Conservation (phyloP, 2,329 filamentous ascomycete species). For the Trichoderma atroviride region DNA sequence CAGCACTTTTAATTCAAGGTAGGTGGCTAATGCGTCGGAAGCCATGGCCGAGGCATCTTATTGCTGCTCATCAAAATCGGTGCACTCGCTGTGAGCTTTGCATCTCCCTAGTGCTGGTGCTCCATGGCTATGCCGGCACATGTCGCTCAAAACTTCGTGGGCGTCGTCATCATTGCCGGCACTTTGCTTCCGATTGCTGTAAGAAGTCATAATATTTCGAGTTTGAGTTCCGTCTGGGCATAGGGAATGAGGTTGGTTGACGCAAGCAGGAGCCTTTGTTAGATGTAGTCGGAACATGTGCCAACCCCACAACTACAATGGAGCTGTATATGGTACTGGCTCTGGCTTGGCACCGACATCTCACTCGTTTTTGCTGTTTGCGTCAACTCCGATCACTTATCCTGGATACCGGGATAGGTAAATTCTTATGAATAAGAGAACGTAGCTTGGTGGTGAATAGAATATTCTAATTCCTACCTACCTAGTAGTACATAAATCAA, state of each 20-base stretch:
- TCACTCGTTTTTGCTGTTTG: background rate
- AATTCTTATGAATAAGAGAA: background rate
- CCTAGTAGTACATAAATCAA: too few species aligned
- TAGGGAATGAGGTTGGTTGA: background rate
- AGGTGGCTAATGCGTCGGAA: background rate
- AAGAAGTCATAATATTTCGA: background rate
- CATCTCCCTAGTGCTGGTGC: background rate
- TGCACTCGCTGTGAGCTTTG: background rate
- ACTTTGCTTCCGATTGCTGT: background rate
- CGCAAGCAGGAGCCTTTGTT: background rate
- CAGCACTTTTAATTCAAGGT: background rate
- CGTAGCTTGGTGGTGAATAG: background rate
- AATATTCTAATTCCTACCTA: background rate
- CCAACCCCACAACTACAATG: background rate
- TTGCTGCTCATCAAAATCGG: background rate
- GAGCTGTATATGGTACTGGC: background rate
- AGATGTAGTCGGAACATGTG: background rate
- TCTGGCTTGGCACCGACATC: background rate
- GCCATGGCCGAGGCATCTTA: background rate
- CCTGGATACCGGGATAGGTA: background rate
- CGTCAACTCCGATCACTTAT: too few species aligned
- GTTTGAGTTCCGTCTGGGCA: background rate
- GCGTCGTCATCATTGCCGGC: constrained; percentile 8
- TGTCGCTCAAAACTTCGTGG: background rate
- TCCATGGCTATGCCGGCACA: background rate